phyloP scores from a whole-genome alignment of 1,284 basidiomycete species.

The Cutaneotrichosporon curvatum region DNA sequence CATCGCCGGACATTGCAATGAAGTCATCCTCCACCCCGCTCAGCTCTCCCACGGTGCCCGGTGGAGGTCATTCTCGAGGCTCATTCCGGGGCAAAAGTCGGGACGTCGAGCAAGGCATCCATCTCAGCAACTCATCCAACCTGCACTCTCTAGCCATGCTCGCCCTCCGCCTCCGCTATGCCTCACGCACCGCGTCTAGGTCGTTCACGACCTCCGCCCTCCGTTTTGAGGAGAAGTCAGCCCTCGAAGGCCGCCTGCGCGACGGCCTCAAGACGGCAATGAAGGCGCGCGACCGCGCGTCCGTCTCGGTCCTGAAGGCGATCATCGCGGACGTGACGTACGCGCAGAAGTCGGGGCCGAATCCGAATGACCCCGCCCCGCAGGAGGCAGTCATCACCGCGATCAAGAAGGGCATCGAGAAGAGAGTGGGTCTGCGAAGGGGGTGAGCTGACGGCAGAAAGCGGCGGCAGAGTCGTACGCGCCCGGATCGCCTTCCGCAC shows the following conservation, averaged over 20 bases:
- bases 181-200: not conserved
- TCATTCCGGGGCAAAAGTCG: too few species aligned
- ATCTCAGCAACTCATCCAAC: not conserved
- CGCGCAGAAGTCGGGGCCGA: constrained; percentile 29
- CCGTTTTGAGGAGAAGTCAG: constrained; percentile 10
- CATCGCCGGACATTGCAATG: not conserved
- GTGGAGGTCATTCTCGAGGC: too few species aligned
- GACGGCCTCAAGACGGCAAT: constrained; percentile 43
- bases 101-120: too few species aligned
- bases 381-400: constrained; percentile 32
- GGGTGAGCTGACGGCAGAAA: constrained; percentile 12
- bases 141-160: constrained; percentile 12
- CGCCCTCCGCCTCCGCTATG: constrained; percentile 10
- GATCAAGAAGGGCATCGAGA: constrained; percentile 35
- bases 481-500: constrained; percentile 27
- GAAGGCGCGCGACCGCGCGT: constrained; percentile 37
- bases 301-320: constrained; percentile 34
- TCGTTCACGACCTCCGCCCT: constrained; percentile 17
- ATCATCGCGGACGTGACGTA: constrained; percentile 41
- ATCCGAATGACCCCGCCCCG: constrained; percentile 30
- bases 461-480: constrained; percentile 37
- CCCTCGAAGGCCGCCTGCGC: constrained; percentile 28
- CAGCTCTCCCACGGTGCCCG: constrained; percentile 8
- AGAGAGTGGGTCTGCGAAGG: constrained; percentile 26
- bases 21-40: not conserved